These are phyloP conservation scores for Sporothrix phasma DNA, from an alignment of 2,329 filamentous ascomycete species.

Conservation along the genomic window DNA sequence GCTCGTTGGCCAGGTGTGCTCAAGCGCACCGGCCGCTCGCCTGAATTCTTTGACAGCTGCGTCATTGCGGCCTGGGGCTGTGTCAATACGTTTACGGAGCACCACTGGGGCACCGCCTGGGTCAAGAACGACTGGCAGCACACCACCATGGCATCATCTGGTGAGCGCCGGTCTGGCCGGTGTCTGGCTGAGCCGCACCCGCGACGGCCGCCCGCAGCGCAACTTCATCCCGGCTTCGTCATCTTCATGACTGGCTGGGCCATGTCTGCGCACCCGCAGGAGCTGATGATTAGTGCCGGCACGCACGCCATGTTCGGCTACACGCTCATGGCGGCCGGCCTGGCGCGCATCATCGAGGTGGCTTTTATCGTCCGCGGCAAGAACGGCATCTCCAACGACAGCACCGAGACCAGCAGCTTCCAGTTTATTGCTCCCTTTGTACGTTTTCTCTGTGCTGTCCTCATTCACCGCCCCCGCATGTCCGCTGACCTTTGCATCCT, in stretches of 20 bases:
- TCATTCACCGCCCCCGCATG: too few species aligned
- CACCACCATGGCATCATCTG: slow-evolving; percentile 98
- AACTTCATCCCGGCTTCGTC: slow-evolving; percentile 87
- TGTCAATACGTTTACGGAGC: slow-evolving; percentile 96
- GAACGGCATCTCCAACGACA: slow-evolving; percentile 53
- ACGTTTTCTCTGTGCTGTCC: slow-evolving; percentile 38
- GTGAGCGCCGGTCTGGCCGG: slow-evolving; percentile 89
- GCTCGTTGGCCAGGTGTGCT: slow-evolving; percentile 81
- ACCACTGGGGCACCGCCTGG: slow-evolving; percentile 85
- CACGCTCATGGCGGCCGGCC: slow-evolving; percentile 81
- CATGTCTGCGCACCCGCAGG: slow-evolving; percentile 87
- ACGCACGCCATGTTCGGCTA: slow-evolving; percentile 88
- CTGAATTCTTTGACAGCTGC: slow-evolving; percentile 92
- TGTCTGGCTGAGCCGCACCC: slow-evolving; percentile 79
- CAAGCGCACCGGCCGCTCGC: slow-evolving; percentile 68
- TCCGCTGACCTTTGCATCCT: too few species aligned
- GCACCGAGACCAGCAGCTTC: slow-evolving; percentile 55
- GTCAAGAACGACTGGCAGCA: slow-evolving; percentile 92
- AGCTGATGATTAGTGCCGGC: slow-evolving; percentile 72
- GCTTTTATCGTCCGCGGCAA: slow-evolving; percentile 74
- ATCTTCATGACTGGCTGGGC: slow-evolving; percentile 89
- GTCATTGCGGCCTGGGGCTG: slow-evolving; percentile 93
- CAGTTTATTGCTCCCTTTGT: slow-evolving; percentile 46
- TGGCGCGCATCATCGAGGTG: slow-evolving; percentile 81
- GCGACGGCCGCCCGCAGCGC: slow-evolving; percentile 75